These are phyloP conservation scores for Chlorencoelia australis DNA, from an alignment of 2,329 filamentous ascomycete species.

Conservation along the genomic window DNA sequence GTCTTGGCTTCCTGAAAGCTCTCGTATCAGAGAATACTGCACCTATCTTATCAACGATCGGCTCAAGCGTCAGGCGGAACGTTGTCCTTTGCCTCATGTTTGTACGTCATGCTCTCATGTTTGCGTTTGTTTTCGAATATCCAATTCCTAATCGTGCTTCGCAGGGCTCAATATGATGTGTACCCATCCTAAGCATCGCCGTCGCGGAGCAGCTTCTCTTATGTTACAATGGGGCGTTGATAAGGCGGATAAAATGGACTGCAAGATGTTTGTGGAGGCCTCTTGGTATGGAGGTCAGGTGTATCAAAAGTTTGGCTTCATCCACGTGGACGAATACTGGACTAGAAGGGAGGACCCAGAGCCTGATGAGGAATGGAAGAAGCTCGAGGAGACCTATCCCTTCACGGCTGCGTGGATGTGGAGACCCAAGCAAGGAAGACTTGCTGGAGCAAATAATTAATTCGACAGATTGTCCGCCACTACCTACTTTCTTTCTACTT, in stretches of 20 bases:
- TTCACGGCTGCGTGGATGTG: constrained; percentile 2
- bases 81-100: background rate
- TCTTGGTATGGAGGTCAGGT: background rate
- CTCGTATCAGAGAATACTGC: background rate
- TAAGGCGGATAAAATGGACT: background rate
- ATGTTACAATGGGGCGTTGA: constrained; percentile 1
- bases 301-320: constrained; percentile 4
- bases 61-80: background rate
- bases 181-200: background rate
- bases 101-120: too few species aligned
- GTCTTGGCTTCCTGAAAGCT: background rate
- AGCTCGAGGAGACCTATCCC: background rate
- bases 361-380: background rate
- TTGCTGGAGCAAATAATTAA: too few species aligned
- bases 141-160: too few species aligned
- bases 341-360: background rate
- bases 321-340: background rate
- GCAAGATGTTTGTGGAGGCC: constrained; percentile 1
- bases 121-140: too few species aligned
- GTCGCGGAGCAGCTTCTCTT: background rate
- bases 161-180: constrained; percentile 1
- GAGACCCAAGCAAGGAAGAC: constrained; percentile 2
- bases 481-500: too few species aligned
- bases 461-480: too few species aligned
- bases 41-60: background rate